Evolutionary conservation across 2,329 filamentous ascomycete genomes (phyloP).

Genomic region (Lecanicillium sp.): DNA sequence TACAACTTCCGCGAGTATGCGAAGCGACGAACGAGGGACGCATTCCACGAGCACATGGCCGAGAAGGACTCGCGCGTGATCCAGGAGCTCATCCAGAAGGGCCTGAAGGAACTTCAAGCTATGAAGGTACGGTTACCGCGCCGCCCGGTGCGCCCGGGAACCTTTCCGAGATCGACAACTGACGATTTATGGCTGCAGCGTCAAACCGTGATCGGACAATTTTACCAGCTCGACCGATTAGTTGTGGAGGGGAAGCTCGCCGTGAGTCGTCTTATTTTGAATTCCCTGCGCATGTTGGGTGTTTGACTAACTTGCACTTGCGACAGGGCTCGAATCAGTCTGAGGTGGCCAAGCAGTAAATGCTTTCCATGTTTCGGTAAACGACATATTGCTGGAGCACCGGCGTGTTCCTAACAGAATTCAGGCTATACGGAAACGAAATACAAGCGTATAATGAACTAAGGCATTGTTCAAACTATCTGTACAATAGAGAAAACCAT

Average conservation of each 20-base stretch:
- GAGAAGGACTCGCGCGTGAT: constrained; percentile 69
- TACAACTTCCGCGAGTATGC: constrained; percentile 99
- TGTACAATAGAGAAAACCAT: constrained; percentile 15
- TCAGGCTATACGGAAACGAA: background rate
- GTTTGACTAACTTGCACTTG: constrained; percentile 31
- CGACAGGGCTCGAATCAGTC: constrained; percentile 65
- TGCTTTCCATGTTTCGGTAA: no score
- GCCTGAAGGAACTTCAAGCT: constrained; percentile 76
- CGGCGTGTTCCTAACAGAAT: background rate
- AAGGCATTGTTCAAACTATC: constrained; percentile 3
- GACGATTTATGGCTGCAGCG: constrained; percentile 48
- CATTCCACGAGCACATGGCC: constrained; percentile 73
- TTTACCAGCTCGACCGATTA: constrained; percentile 85
- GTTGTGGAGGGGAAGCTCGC: constrained; percentile 86
- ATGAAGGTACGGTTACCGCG: constrained; percentile 63
- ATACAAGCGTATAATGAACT: background rate
- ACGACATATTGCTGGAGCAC: constrained; percentile 14
- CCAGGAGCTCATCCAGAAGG: constrained; percentile 86
- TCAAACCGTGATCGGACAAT: constrained; percentile 91
- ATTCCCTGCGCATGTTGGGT: background rate
- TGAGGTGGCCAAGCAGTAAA: constrained; percentile 68
- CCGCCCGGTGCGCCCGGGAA: background rate
- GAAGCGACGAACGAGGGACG: constrained; percentile 80
- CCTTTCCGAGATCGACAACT: background rate
- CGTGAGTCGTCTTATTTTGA: constrained; percentile 44